These are phyloP conservation scores for Gossypium gossypioides DNA, from an alignment of 441 rosid species.

Conservation along the genomic window DNA sequence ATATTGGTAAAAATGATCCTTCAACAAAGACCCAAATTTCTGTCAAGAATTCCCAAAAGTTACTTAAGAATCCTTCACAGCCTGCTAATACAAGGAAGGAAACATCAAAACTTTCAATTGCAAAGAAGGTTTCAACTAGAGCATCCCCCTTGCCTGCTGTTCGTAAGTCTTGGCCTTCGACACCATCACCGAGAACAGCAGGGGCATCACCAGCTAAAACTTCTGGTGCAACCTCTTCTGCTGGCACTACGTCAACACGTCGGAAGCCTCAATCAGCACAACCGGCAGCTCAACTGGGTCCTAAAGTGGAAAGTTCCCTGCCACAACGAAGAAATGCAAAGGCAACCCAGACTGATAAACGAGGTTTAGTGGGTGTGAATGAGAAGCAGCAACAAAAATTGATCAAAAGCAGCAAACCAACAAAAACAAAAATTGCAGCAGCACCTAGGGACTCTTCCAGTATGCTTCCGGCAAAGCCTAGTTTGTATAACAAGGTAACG, in stretches of 20 bases:
- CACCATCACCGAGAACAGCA: constrained; percentile 33
- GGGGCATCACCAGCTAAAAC: constrained; percentile 35
- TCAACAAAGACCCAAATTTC: constrained; percentile 26
- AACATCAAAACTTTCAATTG: constrained; percentile 29
- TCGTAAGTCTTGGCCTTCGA: constrained; percentile 59
- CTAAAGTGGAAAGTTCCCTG: constrained; percentile 34
- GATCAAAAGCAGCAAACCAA: constrained; percentile 27
- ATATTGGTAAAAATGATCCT: constrained; percentile 25
- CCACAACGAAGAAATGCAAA: constrained; percentile 26
- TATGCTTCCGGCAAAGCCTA: constrained; percentile 32
- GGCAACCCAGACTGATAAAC: constrained; percentile 20
- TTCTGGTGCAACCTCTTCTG: constrained; percentile 28
- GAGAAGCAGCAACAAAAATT: constrained; percentile 31
- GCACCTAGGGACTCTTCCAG: constrained; percentile 28
- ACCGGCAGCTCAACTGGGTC: constrained; percentile 24
- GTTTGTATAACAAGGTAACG: constrained; percentile 41
- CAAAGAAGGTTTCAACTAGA: constrained; percentile 34
- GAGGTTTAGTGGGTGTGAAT: constrained; percentile 22
- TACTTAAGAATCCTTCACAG: constrained; percentile 26
- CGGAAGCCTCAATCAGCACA: constrained; percentile 36
- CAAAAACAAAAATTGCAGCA: constrained; percentile 25
- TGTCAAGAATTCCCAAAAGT: constrained; percentile 4
- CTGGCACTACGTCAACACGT: constrained; percentile 31
- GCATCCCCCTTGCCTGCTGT: constrained; percentile 33
- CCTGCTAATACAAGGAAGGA: constrained; percentile 35